A percentile compares a stretch with the other conserved stretches of the same genome.
Evolutionary conservation across 371 early-diverging fungal species (phyloP).

Genomic region (Mortierella sp.): DNA sequence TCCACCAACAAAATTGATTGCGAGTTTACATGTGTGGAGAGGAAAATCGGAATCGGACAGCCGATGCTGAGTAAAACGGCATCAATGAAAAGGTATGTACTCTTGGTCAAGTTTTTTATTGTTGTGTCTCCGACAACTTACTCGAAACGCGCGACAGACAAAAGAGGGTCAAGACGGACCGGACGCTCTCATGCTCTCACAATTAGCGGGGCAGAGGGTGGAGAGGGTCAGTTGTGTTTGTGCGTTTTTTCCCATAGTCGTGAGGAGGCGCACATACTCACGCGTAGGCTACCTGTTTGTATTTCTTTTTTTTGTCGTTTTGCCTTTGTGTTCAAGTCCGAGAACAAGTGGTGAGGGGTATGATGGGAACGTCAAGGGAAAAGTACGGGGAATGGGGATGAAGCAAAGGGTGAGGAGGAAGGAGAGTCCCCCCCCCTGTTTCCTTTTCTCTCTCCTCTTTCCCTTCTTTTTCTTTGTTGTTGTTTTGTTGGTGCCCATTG

Average conservation of each 20-base stretch:
- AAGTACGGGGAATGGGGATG: not conserved
- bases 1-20: not conserved
- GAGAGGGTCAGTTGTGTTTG: not conserved
- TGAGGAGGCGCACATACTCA: not conserved
- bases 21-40: not conserved
- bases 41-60: not conserved
- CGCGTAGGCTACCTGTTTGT: slow-evolving; percentile 1
- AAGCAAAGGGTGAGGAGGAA: not conserved
- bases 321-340: not conserved
- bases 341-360: not conserved
- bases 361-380: not conserved
- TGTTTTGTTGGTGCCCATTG: not conserved
- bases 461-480: not conserved
- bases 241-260: slow-evolving; percentile 9
- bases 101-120: not conserved
- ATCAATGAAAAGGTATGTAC: not conserved
- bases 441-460: not conserved
- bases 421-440: not conserved
- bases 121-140: not conserved
- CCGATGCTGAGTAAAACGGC: not conserved
- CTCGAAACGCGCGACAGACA: not conserved
- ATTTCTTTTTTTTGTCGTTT: not conserved
- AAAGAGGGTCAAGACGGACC: not conserved
- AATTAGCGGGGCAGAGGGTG: not conserved
- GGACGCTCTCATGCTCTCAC: slow-evolving; percentile 5